Evolutionary conservation across 805 yeast genomes (phyloP).

Genomic region (Teunomyces panamensis): DNA sequence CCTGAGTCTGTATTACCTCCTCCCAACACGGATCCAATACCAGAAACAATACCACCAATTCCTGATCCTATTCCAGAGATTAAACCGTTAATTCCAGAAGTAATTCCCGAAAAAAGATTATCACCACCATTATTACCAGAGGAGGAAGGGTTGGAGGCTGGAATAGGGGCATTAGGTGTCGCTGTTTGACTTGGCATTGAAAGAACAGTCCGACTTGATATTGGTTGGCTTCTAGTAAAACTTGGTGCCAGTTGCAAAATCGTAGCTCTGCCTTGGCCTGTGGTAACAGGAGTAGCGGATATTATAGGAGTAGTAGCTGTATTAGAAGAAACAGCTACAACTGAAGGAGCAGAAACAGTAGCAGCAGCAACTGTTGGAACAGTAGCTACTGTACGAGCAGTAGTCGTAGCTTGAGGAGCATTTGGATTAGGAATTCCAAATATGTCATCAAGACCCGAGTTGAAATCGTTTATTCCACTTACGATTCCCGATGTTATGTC

Average conservation of each 20-base stretch:
- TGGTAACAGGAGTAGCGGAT: no score
- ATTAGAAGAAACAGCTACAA: no score
- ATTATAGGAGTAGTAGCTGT: no score
- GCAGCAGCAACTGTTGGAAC: background rate
- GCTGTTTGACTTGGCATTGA: background rate
- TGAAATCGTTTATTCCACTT: slow-evolving; percentile 2
- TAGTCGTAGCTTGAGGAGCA: background rate
- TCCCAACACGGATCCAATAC: background rate
- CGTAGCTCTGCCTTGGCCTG: no score
- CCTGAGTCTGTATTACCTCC: background rate
- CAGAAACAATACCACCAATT: background rate
- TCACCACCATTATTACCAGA: background rate
- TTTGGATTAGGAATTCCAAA: background rate
- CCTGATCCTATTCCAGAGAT: background rate
- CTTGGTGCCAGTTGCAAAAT: no score
- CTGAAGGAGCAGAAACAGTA: no score
- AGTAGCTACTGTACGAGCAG: background rate
- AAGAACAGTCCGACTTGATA: no score
- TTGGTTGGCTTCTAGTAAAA: background rate
- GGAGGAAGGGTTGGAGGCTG: background rate
- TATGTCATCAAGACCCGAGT: background rate
- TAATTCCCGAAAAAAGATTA: background rate
- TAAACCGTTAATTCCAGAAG: background rate
- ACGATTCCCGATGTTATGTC: slow-evolving; percentile 3
- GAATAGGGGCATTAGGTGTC: background rate